Base-by-base conservation (phyloP, 2,329 filamentous ascomycete genomes). In the Arthrobotrys megalospora region DNA sequence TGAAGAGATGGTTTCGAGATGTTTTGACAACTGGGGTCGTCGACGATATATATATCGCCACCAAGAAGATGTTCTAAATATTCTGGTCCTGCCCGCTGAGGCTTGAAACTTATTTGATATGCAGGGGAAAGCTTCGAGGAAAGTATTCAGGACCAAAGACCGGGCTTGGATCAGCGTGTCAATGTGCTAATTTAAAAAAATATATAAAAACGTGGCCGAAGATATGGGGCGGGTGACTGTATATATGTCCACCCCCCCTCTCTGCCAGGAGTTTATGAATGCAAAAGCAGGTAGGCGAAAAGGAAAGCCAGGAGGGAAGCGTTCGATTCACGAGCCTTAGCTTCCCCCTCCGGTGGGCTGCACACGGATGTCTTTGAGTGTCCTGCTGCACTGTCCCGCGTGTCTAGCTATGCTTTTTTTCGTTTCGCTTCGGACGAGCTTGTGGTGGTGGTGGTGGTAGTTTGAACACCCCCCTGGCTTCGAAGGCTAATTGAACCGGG, bases 141-240 rank as follows among this genome's bases (percentile, higher is more conserved):
- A 64, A 58, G 28, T 63, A 64, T 69, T 76, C 72, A 69, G 72
- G 45, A 60, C 48, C 48, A 47, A 65, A 12, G 47, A 55, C 53
- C 21, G 36, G 58, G 41, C 64, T 76, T 70, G 64, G 72, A 76
- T 76, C 72, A 50, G 72, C 72, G 72, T 76, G 72, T 76, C 72
- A 76, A 58, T 52, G 41, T 48, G 41, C n/a, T 70, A 70, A 77
- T 77, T 62, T 53, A 77, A 69, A 53, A 28, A 53, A 68, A 48
- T 6, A 58, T 67, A 38, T 43, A 41, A 55, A 69, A 77, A 77
- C 73, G 73, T 77, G 66, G 73, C 45, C 69, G 45, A 60, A 60
- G 55, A 77, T 71, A 62, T 47, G 41, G 41, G 19, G 52, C 24
- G 43, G 66, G 48, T 21, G 38, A 60, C 21, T 60, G 55, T 60